These are phyloP conservation scores for Dissophora ornata DNA, from an alignment of 192 early-diverging fungal species.

Conservation along the genomic window DNA sequence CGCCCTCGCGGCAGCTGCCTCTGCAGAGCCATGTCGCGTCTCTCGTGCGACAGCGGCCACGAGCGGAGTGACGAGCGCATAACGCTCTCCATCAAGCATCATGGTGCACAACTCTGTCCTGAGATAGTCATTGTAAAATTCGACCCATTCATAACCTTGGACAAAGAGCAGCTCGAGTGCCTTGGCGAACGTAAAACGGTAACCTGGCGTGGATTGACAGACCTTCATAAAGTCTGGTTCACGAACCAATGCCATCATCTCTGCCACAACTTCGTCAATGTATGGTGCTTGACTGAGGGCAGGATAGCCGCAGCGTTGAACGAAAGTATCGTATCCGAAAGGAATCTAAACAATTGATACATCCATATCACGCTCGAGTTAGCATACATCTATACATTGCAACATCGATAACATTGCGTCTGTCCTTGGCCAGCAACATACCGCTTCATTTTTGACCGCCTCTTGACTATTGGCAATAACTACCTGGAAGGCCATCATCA, in stretches of 20 bases:
- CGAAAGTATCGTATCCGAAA: slow-evolving; percentile 27
- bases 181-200: slow-evolving; percentile 22
- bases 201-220: background rate
- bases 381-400: too few relatives aligned
- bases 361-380: too few relatives aligned
- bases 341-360: slow-evolving; percentile 13
- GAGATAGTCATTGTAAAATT: slow-evolving; percentile 34
- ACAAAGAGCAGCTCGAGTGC: slow-evolving; percentile 36
- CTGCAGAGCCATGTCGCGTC: background rate
- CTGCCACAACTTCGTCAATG: slow-evolving; percentile 27
- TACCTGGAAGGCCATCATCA: slow-evolving; percentile 22
- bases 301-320: slow-evolving; percentile 28
- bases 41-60: slow-evolving; percentile 24
- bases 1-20: background rate
- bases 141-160: slow-evolving; percentile 33
- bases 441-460: background rate
- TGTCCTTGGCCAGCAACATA: too few relatives aligned
- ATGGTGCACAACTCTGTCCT: slow-evolving; percentile 19
- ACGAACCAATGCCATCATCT: slow-evolving; percentile 13
- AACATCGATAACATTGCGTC: too few relatives aligned
- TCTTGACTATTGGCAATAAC: slow-evolving; percentile 27
- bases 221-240: slow-evolving; percentile 10
- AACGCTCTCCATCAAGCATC: slow-evolving; percentile 16
- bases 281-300: slow-evolving; percentile 21
- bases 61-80: slow-evolving; percentile 22